Conservation (phyloP, 495 filamentous ascomycete genomes). For the Talaromyces thailandensis region DNA sequence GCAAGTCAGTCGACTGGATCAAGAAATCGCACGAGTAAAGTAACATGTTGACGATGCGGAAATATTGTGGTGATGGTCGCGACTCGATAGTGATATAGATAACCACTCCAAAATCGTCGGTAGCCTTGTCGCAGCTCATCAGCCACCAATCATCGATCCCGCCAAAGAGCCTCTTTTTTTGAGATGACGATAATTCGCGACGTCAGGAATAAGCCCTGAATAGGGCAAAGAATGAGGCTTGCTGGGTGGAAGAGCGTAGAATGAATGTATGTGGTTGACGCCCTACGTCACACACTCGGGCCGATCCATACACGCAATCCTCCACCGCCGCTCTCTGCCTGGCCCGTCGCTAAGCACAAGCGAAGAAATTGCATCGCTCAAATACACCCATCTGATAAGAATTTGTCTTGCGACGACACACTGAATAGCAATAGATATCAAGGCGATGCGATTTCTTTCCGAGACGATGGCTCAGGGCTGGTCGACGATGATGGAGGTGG, state of each 20-base stretch:
- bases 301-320: not conserved
- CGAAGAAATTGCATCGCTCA: not conserved
- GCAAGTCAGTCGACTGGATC: constrained; percentile 2
- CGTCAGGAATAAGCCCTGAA: not conserved
- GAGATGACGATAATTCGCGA: not conserved
- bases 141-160: not conserved
- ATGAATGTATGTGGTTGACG: not conserved
- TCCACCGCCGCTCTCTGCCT: not conserved
- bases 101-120: not conserved
- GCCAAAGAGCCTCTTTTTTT: not conserved
- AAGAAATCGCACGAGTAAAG: not conserved
- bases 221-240: not conserved
- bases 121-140: not conserved
- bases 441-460: constrained; percentile 11
- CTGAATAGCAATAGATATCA: not conserved
- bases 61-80: not conserved
- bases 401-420: not conserved
- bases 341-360: constrained; percentile 1
- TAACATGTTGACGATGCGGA: not conserved
- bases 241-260: not conserved
- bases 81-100: not conserved
- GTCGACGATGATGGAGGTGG: constrained; percentile 2
- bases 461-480: constrained; percentile 2
- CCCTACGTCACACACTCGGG: constrained; percentile 6
- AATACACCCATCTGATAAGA: not conserved